A percentile compares a stretch with the other conserved stretches of the same genome.
Evolutionary conservation across 73 alveolate genomes (phyloP).

Genomic region (Paramecium bursaria): DNA sequence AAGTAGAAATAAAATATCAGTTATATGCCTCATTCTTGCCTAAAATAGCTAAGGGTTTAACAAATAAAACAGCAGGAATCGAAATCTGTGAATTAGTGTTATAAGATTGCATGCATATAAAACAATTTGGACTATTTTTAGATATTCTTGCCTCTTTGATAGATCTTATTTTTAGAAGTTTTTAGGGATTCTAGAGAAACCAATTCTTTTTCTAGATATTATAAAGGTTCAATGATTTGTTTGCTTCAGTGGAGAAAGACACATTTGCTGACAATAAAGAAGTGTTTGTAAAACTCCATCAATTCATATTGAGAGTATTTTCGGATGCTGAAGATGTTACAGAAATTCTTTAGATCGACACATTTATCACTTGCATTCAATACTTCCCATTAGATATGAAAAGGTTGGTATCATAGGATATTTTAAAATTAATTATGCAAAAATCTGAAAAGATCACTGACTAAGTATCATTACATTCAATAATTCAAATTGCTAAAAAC

Average conservation of each 20-base stretch:
- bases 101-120: slow-evolving; percentile 55
- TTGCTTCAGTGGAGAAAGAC: slow-evolving; percentile 46
- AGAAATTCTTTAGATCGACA: slow-evolving; percentile 84
- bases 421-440: slow-evolving; percentile 85
- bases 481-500: slow-evolving; percentile 86
- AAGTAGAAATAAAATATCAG: slow-evolving; percentile 42
- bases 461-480: slow-evolving; percentile 88
- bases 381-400: slow-evolving; percentile 92
- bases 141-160: slow-evolving; percentile 77
- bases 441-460: slow-evolving; percentile 87
- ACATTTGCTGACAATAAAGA: slow-evolving; percentile 27
- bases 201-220: slow-evolving; percentile 79
- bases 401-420: slow-evolving; percentile 88
- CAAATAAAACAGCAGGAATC: slow-evolving; percentile 28
- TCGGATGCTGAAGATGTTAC: slow-evolving; percentile 80
- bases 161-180: slow-evolving; percentile 81
- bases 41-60: slow-evolving; percentile 59
- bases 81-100: slow-evolving; percentile 66
- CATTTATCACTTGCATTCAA: slow-evolving; percentile 87
- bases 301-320: slow-evolving; percentile 66
- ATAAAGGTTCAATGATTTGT: slow-evolving; percentile 65
- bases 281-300: slow-evolving; percentile 51
- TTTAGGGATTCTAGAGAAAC: slow-evolving; percentile 74
- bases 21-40: slow-evolving; percentile 67
- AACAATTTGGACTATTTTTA: slow-evolving; percentile 73